phyloP scores from a whole-genome alignment of 2,329 filamentous ascomycete species.

The Fonsecaea pugnacius region DNA sequence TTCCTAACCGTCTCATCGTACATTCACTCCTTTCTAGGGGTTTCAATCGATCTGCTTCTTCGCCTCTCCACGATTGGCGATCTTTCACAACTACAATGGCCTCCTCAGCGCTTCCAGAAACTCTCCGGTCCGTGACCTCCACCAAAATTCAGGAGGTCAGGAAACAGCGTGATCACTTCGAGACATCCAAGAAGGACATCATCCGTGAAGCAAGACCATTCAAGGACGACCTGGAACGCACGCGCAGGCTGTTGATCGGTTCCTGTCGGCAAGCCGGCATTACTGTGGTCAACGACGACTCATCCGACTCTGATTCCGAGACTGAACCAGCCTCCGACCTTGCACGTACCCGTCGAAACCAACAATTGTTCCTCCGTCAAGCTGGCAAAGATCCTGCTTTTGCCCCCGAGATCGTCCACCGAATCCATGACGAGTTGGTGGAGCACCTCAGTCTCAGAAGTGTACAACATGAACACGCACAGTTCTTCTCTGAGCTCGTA shows the following conservation, averaged over 20 bases:
- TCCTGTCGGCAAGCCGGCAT: conserved; percentile 46
- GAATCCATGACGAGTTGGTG: conserved; percentile 55
- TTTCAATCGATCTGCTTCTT: background rate
- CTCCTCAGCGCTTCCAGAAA: conserved; percentile 53
- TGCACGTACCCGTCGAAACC: conserved; percentile 44
- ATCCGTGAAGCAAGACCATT: conserved; percentile 42
- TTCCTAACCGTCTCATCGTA: background rate
- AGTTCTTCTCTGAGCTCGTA: conserved; percentile 60
- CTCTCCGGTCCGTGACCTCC: conserved; percentile 59
- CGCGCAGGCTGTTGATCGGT: conserved; percentile 45
- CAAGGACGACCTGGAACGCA: conserved; percentile 41
- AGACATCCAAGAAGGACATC: conserved; percentile 52
- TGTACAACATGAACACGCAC: conserved; percentile 61
- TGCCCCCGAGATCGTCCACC: conserved; percentile 50
- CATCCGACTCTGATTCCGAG: conserved; percentile 34
- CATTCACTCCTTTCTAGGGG: background rate
- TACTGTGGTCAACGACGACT: conserved; percentile 44
- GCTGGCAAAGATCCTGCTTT: conserved; percentile 60
- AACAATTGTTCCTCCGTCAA: conserved; percentile 59
- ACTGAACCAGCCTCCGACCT: conserved; percentile 32
- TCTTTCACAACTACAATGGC: conserved; percentile 25
- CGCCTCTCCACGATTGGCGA: background rate
- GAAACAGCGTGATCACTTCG: conserved; percentile 57
- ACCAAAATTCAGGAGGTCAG: conserved; percentile 63
- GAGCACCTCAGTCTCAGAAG: conserved; percentile 55